These are phyloP conservation scores for Flammula alnicola DNA, from an alignment of 1,284 basidiomycete species.

Conservation along the genomic window DNA sequence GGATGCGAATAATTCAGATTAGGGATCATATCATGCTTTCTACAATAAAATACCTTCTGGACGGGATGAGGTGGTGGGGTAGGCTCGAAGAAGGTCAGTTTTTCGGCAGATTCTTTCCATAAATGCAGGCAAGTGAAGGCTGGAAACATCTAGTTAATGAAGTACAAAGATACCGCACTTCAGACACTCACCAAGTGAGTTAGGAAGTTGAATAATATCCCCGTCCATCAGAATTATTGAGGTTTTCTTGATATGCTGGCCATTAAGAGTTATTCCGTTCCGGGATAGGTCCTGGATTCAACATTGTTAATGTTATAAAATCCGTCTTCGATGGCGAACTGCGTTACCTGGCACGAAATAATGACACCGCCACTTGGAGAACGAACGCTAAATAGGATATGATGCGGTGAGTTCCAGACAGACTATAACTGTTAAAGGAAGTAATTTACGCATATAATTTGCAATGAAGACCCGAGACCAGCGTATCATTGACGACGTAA, in stretches of 20 bases:
- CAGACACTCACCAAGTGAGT: slow-evolving; percentile 54
- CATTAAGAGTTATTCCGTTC: slow-evolving; percentile 79
- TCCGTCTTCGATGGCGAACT: background rate
- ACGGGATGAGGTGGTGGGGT: slow-evolving; percentile 57
- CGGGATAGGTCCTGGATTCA: slow-evolving; percentile 68
- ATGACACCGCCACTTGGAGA: slow-evolving; percentile 75
- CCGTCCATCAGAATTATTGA: slow-evolving; percentile 77
- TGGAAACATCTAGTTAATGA: slow-evolving; percentile 30
- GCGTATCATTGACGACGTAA: slow-evolving; percentile 49
- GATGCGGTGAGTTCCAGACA: slow-evolving; percentile 8
- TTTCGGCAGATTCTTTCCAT: slow-evolving; percentile 55
- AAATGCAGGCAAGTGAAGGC: slow-evolving; percentile 70
- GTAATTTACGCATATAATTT: slow-evolving; percentile 74
- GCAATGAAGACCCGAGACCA: slow-evolving; percentile 73
- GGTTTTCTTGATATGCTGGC: slow-evolving; percentile 63
- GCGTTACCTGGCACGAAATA: slow-evolving; percentile 71
- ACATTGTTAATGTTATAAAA: background rate
- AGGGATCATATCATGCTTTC: too few species aligned
- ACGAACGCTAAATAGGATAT: slow-evolving; percentile 50
- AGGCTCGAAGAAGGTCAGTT: slow-evolving; percentile 61
- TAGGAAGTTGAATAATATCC: slow-evolving; percentile 68
- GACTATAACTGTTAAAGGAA: background rate
- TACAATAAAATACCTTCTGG: slow-evolving; percentile 49
- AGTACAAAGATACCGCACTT: background rate
- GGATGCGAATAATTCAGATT: background rate